These are phyloP conservation scores for Priceomyces melissophilus DNA, from an alignment of 805 yeast species.

Conservation along the genomic window DNA sequence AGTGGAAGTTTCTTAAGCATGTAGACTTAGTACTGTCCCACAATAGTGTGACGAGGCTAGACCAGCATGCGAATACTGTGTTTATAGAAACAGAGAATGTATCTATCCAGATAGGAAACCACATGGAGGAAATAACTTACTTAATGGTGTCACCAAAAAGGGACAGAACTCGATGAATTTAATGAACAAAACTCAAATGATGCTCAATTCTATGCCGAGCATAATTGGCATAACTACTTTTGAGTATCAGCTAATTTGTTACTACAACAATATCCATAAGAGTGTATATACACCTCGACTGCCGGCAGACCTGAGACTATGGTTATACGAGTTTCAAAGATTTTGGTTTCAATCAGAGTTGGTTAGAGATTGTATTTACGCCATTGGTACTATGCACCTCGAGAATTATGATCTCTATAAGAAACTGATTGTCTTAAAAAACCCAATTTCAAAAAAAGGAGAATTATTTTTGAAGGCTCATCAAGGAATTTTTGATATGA, in stretches of 20 bases:
- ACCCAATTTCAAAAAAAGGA: neutral
- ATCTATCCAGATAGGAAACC: slow-evolving; percentile 11
- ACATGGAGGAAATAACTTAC: neutral
- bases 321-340: slow-evolving; percentile 15
- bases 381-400: slow-evolving; percentile 15
- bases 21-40: neutral
- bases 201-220: slow-evolving; percentile 9
- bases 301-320: slow-evolving; percentile 6
- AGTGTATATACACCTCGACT: neutral
- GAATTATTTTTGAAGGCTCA: neutral
- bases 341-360: slow-evolving; percentile 14
- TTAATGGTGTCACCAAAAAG: neutral
- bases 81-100: slow-evolving; percentile 19
- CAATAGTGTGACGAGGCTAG: slow-evolving; percentile 20
- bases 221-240: slow-evolving; percentile 16
- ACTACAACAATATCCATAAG: slow-evolving; percentile 16
- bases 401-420: slow-evolving; percentile 12
- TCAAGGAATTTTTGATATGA: neutral
- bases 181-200: neutral
- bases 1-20: neutral
- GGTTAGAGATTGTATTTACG: slow-evolving; percentile 16
- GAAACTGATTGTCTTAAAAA: slow-evolving; percentile 3
- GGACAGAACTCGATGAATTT: neutral
- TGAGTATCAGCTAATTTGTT: slow-evolving; percentile 17
- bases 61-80: slow-evolving; percentile 27